Conservation (phyloP, 257 asterid genomes). For the Plantago elongata region DNA sequence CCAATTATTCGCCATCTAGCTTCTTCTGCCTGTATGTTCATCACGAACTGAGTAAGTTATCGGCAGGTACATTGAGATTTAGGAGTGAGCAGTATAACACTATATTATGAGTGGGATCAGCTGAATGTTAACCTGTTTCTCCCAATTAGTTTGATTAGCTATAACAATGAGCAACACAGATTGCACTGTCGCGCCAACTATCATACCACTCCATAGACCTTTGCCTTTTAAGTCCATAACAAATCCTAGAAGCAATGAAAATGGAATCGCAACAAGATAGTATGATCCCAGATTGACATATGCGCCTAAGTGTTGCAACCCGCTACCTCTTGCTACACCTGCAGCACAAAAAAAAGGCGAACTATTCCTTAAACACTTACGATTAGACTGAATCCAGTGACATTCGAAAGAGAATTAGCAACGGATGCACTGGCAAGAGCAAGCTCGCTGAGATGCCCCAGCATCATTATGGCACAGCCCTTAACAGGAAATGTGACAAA, state of each 20-base stretch:
- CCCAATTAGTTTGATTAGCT: slow-evolving; percentile 40
- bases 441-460: slow-evolving; percentile 34
- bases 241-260: slow-evolving; percentile 37
- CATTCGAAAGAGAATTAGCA: slow-evolving; percentile 33
- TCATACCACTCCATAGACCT: slow-evolving; percentile 49
- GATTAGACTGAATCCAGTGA: slow-evolving; percentile 32
- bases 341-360: not conserved
- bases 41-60: not conserved
- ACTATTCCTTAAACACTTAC: slow-evolving; percentile 11
- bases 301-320: slow-evolving; percentile 56
- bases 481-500: slow-evolving; percentile 21
- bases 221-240: slow-evolving; percentile 34
- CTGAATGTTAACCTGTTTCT: slow-evolving; percentile 31
- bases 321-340: slow-evolving; percentile 58
- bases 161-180: slow-evolving; percentile 26
- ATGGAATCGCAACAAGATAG: slow-evolving; percentile 41
- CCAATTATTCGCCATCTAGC: slow-evolving; percentile 45
- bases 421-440: slow-evolving; percentile 31
- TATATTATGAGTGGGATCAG: not conserved
- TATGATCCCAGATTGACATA: slow-evolving; percentile 50
- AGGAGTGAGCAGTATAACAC: too few relatives aligned
- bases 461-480: slow-evolving; percentile 31
- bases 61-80: too few relatives aligned
- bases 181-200: slow-evolving; percentile 41
- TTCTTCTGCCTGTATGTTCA: slow-evolving; percentile 36